Base-by-base conservation (phyloP, 495 filamentous ascomycete genomes). In the Trichoderma reesei region DNA sequence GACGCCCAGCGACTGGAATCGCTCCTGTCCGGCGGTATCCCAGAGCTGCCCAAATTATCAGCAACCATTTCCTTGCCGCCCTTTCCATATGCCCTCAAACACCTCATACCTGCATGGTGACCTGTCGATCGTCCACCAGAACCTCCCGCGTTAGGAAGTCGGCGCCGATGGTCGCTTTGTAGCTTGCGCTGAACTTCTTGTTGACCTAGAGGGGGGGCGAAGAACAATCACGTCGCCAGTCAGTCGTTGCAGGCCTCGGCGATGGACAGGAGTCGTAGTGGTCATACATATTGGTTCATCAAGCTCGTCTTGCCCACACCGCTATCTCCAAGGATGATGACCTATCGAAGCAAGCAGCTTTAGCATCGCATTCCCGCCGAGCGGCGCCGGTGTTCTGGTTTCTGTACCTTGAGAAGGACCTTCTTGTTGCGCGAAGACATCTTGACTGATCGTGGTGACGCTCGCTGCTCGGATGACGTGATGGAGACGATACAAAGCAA, bases 281-380 rank as follows among this genome's bases (percentile, higher is more conserved):
- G 13, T 38, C 90, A 71, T 85, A 98, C 94, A 88, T 98, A 99
- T 98, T 99, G 94, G 79, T 98, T 99, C 94, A 99, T 98, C 83
- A 99, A 86, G 76, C 91, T 96, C 62, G 95, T 99, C 82, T 99
- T 99, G 67, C 94, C 94, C 56, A 99, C 94, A 73, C 94, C 94
- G 76, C 92, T 96, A 74, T 98, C 94, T 68, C 94, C 94, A 65
- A 99, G 85, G 73, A 99, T 98, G 69, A 98, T 98, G 67, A 98
- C 92, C 93, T 97, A 68, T 16, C 64, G 10, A n/a, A 36, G 48
- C 14, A 34, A 33, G 51, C 26, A 59, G 63, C 42, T 67, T 67
- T 48, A 60, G 46, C 11, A 9, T 26, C 10, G 34, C 10, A 18
- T 10, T 13, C 33, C 54, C 9, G 36, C 36, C 56, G 56, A 10